Base-by-base conservation (phyloP, 306 rosid genomes). In the Abrus pulchellus region DNA sequence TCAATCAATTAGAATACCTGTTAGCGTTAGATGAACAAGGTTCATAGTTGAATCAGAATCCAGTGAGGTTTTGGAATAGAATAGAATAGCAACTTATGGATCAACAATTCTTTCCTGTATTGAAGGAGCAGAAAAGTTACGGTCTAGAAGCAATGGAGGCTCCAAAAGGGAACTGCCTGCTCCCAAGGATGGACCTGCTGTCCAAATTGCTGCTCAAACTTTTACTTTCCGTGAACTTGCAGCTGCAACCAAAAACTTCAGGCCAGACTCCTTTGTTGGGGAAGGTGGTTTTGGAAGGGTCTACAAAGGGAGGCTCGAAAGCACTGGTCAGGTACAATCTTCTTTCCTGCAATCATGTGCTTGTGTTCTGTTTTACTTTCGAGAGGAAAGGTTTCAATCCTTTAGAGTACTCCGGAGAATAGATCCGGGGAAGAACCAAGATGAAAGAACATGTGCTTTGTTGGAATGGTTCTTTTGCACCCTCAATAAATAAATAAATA, bases 231-330 rank as follows among this genome's bases (percentile, higher is more conserved):
- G 97, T n/a, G 98, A 93, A 76, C 98, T 93, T 65, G 93, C 88
- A 0, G 74, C 81, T 5, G 98, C 97, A 34, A 93, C 98, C 1
- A 91, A 86, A 83, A 90, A 91, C 78, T 93, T 93, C 30, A 83
- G 87, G 78, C 90, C 92, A 1, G 98, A 93, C 40, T 90, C 86
- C 60, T 93, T 91, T 81, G 67, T 93, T 11, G 98, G 98, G 72
- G 98, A 93, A 86, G 98, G 98, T 74, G 98, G 98, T 56, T 93
- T 93, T 70, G 98, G 98, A 55, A 90, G 97, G 60, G 98, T 93
- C 13, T 93, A 93, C 85, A 91, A 87, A 86, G 97, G 98, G 45
- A 86, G 70, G 57, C 92, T 93, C 0, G 98, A 93, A 83, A 91
- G 87, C 85, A 87, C 91, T 41, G 88, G 89, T 80, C 98, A 91